Base-by-base conservation (phyloP, 345 rosid species). In the Aquilaria malaccensis region DNA sequence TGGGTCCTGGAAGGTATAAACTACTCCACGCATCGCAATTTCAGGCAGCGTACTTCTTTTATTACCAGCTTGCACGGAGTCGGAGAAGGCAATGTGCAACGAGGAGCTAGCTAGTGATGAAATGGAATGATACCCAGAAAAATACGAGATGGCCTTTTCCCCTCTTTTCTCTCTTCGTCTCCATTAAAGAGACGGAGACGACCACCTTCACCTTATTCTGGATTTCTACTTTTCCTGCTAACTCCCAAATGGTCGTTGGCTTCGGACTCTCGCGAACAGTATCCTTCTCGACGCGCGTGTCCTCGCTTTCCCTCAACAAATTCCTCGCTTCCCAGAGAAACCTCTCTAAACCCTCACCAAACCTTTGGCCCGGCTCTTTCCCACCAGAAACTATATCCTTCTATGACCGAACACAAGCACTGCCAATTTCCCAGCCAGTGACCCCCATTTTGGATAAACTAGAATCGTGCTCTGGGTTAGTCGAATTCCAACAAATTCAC, bases 401-500 rank as follows among this genome's bases (percentile, higher is more conserved):
- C 2, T 22, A 45, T 41, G 7, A 41, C 58, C 66, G 7, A 51
- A 51, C 51, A 60, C 67, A 12, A 45, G 41, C 52, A 50, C 48
- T 13, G 0, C 56, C 66, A 10, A 7, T 48, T 30, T 7, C 74
- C 48, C 58, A 43, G 55, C 59, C 70, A 15, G 62, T 43, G 56
- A 76, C 78, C 55, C 70, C 60, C 46, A 15, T 76, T 62, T 41
- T 80, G 66, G 72, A 50, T 12, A 69, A 51, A 54, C 61, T 83
- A 13, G 75, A 72, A 50, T 76, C 75, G 10, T 80, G 81, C 67
- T 9, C 49, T 58, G 47, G 10, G 54, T 51, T 68, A 65, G 54
- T 46, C 6, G 79, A 77, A 0, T 77, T 83, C 69, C 54, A 74
- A 41, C 83, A 80, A 66, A 75, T 76, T 60, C 84, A 77, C 53